Base-by-base conservation (phyloP, 106 monocot species). In the Triglochin maritima region DNA sequence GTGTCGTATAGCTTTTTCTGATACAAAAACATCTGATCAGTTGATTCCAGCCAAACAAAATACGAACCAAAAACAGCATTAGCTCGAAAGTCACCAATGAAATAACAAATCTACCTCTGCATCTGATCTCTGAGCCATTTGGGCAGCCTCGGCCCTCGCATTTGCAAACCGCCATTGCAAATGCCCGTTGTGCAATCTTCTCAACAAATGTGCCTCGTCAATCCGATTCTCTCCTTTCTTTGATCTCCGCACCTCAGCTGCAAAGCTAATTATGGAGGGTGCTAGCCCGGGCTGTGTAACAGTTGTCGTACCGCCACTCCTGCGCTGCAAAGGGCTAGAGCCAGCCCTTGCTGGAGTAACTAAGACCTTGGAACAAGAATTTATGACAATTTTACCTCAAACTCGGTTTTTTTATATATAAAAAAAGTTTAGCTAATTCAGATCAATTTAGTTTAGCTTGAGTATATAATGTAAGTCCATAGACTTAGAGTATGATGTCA, bases 141-240 rank as follows among this genome's bases (percentile, higher is more conserved):
- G 59, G 46, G 72, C 66, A 57, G 71, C 83, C 71, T 82, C 87
- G 52, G 79, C 76, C 71, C 60, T 76, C 9, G 89, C 85, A 81
- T 89, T 94, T 13, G 85, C 72, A 63, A 85, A 89, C 46, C 72
- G 84, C 94, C 94, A 94, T 51, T 87, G 89, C 69, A 87, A 64
- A 65, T 72, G 60, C 64, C 86, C 77, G 70, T 83, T 90, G 71
- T 94, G 60, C 15, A 94, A 67, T 50, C 89, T 46, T 49, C 89
- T 82, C 68, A 89, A 56, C 46, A 77, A 45, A 62, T 94, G 94
- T 9, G 87, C 84, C 7, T 94, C 83, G 56, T 89, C 94, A 10
- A 87, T 83, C 54, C 80, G 68, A 17, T 65, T 77, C 72, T 89
- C 89, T 56, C 89, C 87, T 58, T 85, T 89, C 86, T 83, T 94